These are phyloP conservation scores for Tulasnella sp. DNA, from an alignment of 768 basidiomycete genomes.

Conservation along the genomic window DNA sequence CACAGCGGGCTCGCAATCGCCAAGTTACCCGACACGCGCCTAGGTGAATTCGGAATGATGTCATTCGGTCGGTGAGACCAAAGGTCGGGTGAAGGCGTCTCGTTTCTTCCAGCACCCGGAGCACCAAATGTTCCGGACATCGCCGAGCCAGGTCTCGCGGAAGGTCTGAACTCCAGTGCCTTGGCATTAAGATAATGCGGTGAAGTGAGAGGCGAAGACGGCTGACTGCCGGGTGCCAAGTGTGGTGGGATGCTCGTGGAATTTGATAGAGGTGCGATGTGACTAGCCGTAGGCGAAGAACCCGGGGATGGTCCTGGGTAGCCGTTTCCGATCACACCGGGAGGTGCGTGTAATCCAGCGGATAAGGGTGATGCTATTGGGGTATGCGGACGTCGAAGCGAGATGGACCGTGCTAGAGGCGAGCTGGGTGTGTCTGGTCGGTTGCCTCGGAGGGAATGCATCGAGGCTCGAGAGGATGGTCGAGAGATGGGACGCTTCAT, in stretches of 20 bases:
- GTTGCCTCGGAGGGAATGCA: conserved; percentile 52
- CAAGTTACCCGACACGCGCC: conserved; percentile 45
- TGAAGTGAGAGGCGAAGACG: conserved; percentile 76
- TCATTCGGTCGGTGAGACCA: conserved; percentile 61
- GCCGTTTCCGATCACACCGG: conserved; percentile 37
- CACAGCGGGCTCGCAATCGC: conserved; percentile 87
- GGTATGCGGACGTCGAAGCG: conserved; percentile 72
- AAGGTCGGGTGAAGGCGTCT: conserved; percentile 82
- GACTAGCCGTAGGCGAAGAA: conserved; percentile 6
- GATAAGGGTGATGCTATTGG: conserved; percentile 70
- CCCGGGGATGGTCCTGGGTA: background rate
- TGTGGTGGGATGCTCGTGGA: conserved; percentile 36
- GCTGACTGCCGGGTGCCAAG: conserved; percentile 59
- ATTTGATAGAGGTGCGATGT: background rate
- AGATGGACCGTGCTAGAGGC: conserved; percentile 50
- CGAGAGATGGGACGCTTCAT: conserved; percentile 71
- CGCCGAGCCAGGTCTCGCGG: conserved; percentile 39
- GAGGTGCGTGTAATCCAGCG: conserved; percentile 38
- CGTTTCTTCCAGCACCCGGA: conserved; percentile 46
- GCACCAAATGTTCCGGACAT: conserved; percentile 36
- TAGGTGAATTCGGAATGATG: conserved; percentile 40
- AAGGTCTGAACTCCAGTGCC: conserved; percentile 81
- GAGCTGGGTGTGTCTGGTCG: conserved; percentile 74
- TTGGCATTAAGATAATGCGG: conserved; percentile 84
- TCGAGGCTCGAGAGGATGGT: conserved; percentile 71